These are phyloP conservation scores for Fusarium foetens DNA, from an alignment of 2,329 filamentous ascomycete species.

Conservation along the genomic window DNA sequence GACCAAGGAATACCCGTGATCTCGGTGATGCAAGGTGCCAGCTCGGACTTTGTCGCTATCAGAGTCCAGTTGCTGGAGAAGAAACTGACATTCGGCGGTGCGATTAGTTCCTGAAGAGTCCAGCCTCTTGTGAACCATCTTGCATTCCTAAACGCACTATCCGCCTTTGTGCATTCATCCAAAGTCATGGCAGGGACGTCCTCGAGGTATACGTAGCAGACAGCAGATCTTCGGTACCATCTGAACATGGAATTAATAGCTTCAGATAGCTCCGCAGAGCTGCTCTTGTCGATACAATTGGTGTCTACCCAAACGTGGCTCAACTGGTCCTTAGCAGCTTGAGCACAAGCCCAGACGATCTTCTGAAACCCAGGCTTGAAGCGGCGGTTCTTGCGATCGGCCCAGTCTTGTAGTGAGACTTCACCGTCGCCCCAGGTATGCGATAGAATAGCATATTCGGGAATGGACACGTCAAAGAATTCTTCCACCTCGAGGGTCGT, in stretches of 20 bases:
- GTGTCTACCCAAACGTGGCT: background rate
- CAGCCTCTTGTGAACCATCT: background rate
- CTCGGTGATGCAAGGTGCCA: background rate
- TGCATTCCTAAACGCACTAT: background rate
- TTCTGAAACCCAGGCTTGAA: background rate
- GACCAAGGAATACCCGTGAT: background rate
- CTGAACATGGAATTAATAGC: background rate
- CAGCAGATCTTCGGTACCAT: background rate
- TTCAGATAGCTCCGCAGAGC: background rate
- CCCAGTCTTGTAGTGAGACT: background rate
- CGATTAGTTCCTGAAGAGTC: background rate
- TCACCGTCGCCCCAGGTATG: background rate
- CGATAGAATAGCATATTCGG: background rate
- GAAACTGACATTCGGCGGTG: rapidly evolving
- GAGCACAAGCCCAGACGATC: background rate
- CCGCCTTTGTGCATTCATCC: background rate
- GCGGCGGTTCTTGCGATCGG: background rate
- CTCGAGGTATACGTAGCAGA: background rate
- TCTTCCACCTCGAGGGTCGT: background rate
- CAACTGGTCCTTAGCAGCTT: background rate
- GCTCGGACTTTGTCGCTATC: rapidly evolving
- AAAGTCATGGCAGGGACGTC: background rate
- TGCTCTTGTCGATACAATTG: background rate
- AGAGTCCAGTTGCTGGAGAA: background rate
- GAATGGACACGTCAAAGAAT: background rate